Percentiles rank a stretch among this genome's conserved stretches.
These are phyloP conservation scores for Persicaria maculosa DNA, from an alignment of 148 eudicot species.

Conservation along the genomic window DNA sequence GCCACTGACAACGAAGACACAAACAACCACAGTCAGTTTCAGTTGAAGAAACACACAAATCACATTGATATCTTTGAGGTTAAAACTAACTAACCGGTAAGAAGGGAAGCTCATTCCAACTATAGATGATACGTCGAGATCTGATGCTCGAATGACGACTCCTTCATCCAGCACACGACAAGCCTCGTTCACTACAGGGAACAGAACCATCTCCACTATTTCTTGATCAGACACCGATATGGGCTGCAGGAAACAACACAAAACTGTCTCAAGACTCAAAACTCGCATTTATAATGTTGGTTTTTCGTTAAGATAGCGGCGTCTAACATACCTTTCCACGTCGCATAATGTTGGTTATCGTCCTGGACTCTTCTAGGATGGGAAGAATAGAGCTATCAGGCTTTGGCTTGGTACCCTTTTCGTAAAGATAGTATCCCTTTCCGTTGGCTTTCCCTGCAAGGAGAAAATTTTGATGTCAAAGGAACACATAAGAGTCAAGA, in stretches of 20 bases:
- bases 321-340: conserved; percentile 59
- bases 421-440: conserved; percentile 75
- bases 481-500: background rate
- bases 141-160: conserved; percentile 88
- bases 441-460: conserved; percentile 79
- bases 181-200: conserved; percentile 95
- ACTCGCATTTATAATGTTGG: too few species aligned
- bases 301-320: too few species aligned
- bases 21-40: background rate
- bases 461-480: background rate
- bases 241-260: conserved; percentile 39
- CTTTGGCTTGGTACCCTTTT: conserved; percentile 88
- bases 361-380: conserved; percentile 74
- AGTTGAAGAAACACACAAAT: background rate
- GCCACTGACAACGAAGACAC: conserved; percentile 50
- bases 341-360: conserved; percentile 63
- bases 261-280: background rate
- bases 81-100: conserved; percentile 56
- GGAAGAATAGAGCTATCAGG: conserved; percentile 74
- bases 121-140: conserved; percentile 83
- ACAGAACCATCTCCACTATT: conserved; percentile 80
- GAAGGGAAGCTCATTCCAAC: conserved; percentile 98
- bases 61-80: background rate
- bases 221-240: conserved; percentile 83
- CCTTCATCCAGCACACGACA: conserved; percentile 91